A percentile compares a stretch with the other conserved stretches of the same genome.
Conservation (phyloP, 2,329 filamentous ascomycete genomes). For the Plectosphaerella sp. region DNA sequence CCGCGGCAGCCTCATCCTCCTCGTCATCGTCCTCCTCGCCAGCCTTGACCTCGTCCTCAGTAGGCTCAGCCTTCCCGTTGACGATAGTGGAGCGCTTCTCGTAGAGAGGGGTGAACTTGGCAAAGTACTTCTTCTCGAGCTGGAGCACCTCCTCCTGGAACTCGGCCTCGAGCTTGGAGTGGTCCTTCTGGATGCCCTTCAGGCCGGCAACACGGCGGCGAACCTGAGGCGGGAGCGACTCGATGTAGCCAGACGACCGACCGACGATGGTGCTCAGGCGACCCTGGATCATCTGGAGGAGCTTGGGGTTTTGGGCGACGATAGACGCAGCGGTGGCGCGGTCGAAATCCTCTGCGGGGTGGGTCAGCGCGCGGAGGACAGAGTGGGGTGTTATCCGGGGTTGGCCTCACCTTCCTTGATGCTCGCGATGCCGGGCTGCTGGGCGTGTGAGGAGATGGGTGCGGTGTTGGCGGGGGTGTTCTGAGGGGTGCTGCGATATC, state of each 20-base stretch:
- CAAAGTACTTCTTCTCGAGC: slow-evolving; percentile 99
- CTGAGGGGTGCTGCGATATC: slow-evolving; percentile 76
- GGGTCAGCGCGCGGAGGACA: background rate
- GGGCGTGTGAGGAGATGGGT: slow-evolving; percentile 94
- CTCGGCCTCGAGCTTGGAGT: slow-evolving; percentile 95
- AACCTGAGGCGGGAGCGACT: slow-evolving; percentile 85
- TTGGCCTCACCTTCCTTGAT: slow-evolving; percentile 86
- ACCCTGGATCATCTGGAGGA: slow-evolving; percentile 97
- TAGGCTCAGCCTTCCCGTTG: slow-evolving; percentile 82
- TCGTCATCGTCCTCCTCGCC: slow-evolving; percentile 78
- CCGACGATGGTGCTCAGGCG: slow-evolving; percentile 91
- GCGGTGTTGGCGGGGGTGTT: slow-evolving; percentile 96
- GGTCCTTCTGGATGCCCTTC: slow-evolving; percentile 97
- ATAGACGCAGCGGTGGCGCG: slow-evolving; percentile 82
- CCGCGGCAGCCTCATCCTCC: slow-evolving; percentile 53
- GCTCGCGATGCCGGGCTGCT: slow-evolving; percentile 88
- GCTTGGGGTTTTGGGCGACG: slow-evolving; percentile 90
- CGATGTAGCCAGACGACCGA: slow-evolving; percentile 94
- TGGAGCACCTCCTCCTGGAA: slow-evolving; percentile 98
- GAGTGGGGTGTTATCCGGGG: background rate
- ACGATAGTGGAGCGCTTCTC: slow-evolving; percentile 90
- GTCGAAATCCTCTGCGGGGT: slow-evolving; percentile 76
- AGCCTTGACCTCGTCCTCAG: slow-evolving; percentile 78
- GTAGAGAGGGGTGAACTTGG: slow-evolving; percentile 97
- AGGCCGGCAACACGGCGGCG: slow-evolving; percentile 91